Evolutionary conservation across 2,329 filamentous ascomycete species (phyloP).

Genomic region (Penicillium sclerotiorum): DNA sequence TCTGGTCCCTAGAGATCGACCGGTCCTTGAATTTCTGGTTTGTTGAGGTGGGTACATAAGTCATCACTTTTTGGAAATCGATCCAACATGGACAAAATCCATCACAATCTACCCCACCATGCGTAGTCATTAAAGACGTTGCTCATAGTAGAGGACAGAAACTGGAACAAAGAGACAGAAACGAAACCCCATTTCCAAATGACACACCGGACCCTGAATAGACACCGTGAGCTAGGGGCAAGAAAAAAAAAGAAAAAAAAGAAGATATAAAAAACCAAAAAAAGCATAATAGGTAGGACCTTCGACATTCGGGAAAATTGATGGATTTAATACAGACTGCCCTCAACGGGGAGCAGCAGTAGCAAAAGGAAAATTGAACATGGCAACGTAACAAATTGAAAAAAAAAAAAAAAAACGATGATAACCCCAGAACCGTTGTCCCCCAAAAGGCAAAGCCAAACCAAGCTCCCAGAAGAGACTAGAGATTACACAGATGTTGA

Average conservation of each 20-base stretch:
- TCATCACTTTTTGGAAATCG: conserved; percentile 29
- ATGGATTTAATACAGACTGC: conserved; percentile 39
- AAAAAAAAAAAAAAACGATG: conserved; percentile 18
- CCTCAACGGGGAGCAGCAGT: conserved; percentile 28
- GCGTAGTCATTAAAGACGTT: conserved; percentile 23
- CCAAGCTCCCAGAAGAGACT: conserved; percentile 43
- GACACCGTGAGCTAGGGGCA: conserved; percentile 24
- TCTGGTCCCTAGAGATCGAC: background rate
- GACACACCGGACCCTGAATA: conserved; percentile 25
- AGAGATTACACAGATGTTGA: conserved; percentile 45
- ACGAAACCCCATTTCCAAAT: conserved; percentile 23
- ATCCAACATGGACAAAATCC: conserved; percentile 20
- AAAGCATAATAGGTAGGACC: conserved; percentile 12
- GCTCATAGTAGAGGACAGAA: conserved; percentile 21
- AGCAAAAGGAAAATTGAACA: conserved; percentile 34
- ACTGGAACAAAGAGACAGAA: conserved; percentile 22
- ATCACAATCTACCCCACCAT: conserved; percentile 25
- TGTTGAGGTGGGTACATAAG: conserved; percentile 28
- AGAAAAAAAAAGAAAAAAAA: conserved; percentile 21
- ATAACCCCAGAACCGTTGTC: conserved; percentile 16
- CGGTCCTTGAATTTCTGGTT: conserved; percentile 18
- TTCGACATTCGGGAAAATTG: conserved; percentile 30
- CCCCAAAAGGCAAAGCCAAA: conserved; percentile 32
- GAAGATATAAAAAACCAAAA: conserved; percentile 22
- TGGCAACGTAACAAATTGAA: too few relatives aligned